Conservation (phyloP, 2,329 filamentous ascomycete genomes). For the Clonostachys chloroleuca region DNA sequence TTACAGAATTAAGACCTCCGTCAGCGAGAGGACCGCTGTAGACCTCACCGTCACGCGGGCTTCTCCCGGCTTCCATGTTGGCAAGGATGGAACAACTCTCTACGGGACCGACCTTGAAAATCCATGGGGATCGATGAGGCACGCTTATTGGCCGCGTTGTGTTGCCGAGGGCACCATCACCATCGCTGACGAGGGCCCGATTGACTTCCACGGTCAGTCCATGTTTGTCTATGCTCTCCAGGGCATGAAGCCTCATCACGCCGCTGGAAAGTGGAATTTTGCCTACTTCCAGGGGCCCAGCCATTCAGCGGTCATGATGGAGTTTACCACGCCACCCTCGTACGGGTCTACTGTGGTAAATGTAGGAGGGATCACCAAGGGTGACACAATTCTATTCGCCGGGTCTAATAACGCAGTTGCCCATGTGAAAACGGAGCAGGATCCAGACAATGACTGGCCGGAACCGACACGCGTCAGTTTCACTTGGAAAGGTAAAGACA, state of each 20-base stretch:
- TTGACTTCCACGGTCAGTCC: constrained; percentile 77
- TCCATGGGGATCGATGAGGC: constrained; percentile 90
- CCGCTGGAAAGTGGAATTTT: constrained; percentile 91
- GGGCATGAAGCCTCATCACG: constrained; percentile 99
- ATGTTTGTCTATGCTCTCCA: constrained; percentile 84
- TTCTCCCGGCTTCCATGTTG: constrained; percentile 78
- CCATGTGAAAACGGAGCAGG: constrained; percentile 67
- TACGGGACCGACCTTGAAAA: constrained; percentile 82
- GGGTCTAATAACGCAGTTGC: constrained; percentile 60
- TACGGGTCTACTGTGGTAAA: constrained; percentile 83
- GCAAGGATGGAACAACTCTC: constrained; percentile 76
- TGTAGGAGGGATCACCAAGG: constrained; percentile 77
- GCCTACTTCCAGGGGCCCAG: constrained; percentile 83
- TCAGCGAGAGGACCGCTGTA: constrained; percentile 75
- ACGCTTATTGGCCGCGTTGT: constrained; percentile 92
- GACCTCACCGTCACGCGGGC: constrained; percentile 76
- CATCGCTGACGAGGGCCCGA: constrained; percentile 61
- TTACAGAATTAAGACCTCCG: constrained; percentile 88
- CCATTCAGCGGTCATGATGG: constrained; percentile 90
- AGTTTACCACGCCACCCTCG: constrained; percentile 89
- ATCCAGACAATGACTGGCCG: constrained; percentile 81
- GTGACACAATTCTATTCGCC: constrained; percentile 74
- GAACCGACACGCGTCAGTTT: constrained; percentile 74
- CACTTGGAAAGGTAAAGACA: constrained; percentile 72
- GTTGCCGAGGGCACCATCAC: constrained; percentile 77